Evolutionary conservation across 2,329 filamentous ascomycete species (phyloP).

Genomic region (Paradendryphiella salina): DNA sequence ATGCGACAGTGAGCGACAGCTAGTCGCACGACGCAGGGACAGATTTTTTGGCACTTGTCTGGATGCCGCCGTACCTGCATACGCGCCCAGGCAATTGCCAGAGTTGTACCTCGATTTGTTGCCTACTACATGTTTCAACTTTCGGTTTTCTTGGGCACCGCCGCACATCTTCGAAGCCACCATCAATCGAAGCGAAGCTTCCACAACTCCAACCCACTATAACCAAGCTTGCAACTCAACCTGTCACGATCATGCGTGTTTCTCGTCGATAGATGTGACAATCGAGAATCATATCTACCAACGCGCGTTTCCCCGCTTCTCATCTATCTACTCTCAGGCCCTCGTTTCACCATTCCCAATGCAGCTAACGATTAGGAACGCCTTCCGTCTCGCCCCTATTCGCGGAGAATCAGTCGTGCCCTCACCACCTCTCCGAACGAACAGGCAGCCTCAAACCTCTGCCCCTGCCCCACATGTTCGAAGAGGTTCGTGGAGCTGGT

Average conservation of each 20-base stretch:
- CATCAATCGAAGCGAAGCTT: not conserved
- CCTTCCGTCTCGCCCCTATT: constrained; percentile 10
- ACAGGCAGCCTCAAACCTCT: constrained; percentile 5
- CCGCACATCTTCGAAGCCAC: not conserved
- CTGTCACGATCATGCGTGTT: not conserved
- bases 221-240: not conserved
- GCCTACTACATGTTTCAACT: not conserved
- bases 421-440: not conserved
- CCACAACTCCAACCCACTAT: not conserved
- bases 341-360: constrained; percentile 13
- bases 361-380: not conserved
- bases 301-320: not conserved
- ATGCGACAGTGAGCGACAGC: not conserved
- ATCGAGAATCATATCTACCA: not conserved
- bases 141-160: not conserved
- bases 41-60: not conserved
- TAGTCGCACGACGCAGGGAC: not conserved
- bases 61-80: not conserved
- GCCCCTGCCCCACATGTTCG: constrained; percentile 2
- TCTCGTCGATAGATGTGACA: not conserved
- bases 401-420: constrained; percentile 9
- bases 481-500: constrained; percentile 7
- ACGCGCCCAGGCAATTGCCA: not conserved
- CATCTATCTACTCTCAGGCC: constrained; percentile 1
- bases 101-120: not conserved